phyloP scores from a whole-genome alignment of 371 early-diverging fungal species.

The Fennellomyces sp. region DNA sequence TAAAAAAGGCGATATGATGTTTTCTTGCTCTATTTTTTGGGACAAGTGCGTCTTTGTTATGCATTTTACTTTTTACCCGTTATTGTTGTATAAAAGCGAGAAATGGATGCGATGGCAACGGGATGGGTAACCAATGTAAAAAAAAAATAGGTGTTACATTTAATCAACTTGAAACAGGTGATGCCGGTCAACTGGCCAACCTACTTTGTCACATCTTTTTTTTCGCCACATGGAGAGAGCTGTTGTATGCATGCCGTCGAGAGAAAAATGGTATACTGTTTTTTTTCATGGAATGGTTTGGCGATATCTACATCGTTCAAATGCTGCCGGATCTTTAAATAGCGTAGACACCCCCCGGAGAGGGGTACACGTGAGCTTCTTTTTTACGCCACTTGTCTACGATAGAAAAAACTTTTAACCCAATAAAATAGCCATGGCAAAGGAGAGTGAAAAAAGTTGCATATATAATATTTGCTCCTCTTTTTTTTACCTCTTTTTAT shows the following conservation, averaged over 20 bases:
- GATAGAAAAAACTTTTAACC: too few relatives aligned
- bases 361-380: constrained; percentile 5
- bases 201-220: constrained; percentile 1
- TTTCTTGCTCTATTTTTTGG: neutral
- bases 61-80: too few relatives aligned
- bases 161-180: neutral
- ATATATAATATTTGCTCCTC: neutral
- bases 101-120: neutral
- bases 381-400: constrained; percentile 11
- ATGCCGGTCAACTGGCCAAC: neutral
- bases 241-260: too few relatives aligned
- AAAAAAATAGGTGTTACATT: neutral
- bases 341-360: neutral
- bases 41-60: neutral
- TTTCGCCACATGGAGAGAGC: too few relatives aligned
- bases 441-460: neutral
- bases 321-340: neutral
- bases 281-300: too few relatives aligned
- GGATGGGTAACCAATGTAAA: too few relatives aligned
- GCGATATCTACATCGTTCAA: neutral
- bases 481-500: neutral
- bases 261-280: too few relatives aligned
- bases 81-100: too few relatives aligned
- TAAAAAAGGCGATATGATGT: constrained; percentile 2
- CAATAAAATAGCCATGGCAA: neutral